Percentiles rank a stretch among this genome's conserved stretches.
Conservation (phyloP, 345 rosid genomes). For the Camelina sativa region DNA sequence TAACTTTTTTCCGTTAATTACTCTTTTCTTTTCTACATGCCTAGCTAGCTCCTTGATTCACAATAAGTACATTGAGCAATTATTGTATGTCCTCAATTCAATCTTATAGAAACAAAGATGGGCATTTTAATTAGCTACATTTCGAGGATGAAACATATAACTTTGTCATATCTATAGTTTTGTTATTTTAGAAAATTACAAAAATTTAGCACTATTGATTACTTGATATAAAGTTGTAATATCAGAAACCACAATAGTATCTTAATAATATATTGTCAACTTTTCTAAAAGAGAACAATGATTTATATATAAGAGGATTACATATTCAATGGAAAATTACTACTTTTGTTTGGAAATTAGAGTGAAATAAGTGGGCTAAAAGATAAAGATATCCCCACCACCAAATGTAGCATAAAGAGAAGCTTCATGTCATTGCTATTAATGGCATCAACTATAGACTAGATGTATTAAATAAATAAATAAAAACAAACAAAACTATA, state of each 20-base stretch:
- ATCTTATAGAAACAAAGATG: neutral
- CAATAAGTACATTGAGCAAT: neutral
- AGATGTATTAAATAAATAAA: neutral
- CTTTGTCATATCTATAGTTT: neutral
- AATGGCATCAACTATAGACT: slow-evolving; percentile 24
- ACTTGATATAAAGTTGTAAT: neutral
- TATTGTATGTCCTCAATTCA: neutral
- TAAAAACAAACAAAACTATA: neutral
- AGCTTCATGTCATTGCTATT: slow-evolving; percentile 33
- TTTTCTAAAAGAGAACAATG: neutral
- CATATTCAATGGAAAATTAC: neutral
- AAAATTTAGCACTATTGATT: neutral
- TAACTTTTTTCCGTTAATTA: slow-evolving; percentile 36
- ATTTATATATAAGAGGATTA: neutral
- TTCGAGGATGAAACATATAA: neutral
- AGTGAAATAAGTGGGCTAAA: slow-evolving; percentile 13
- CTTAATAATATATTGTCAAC: neutral
- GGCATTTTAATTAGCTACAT: neutral
- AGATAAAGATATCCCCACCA: slow-evolving; percentile 22
- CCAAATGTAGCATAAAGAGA: slow-evolving; percentile 34
- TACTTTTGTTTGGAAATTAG: neutral
- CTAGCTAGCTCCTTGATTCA: neutral
- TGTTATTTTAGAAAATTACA: neutral
- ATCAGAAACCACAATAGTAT: neutral
- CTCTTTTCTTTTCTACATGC: neutral